phyloP scores from a whole-genome alignment of 2,329 filamentous ascomycete species.

The Cladosporium sp. region DNA sequence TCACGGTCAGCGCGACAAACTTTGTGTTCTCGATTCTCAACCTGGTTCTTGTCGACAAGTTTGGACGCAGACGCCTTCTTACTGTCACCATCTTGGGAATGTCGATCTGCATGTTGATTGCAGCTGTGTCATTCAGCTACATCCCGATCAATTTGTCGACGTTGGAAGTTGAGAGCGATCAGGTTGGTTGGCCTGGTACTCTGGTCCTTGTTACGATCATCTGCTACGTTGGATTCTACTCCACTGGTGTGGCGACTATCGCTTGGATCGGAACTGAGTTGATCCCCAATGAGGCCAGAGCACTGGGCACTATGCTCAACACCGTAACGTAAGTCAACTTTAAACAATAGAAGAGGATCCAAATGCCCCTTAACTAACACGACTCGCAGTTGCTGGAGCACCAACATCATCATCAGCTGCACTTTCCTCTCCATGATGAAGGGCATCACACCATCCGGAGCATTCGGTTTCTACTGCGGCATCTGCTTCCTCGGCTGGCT shows the following conservation, averaged over 20 bases:
- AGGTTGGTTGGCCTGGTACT: slow-evolving; percentile 40
- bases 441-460: slow-evolving; percentile 51
- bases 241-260: slow-evolving; percentile 50
- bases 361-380: not conserved
- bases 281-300: slow-evolving; percentile 52
- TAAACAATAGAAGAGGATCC: not conserved
- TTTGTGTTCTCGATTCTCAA: slow-evolving; percentile 56
- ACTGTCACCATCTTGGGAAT: slow-evolving; percentile 50
- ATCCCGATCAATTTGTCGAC: slow-evolving; percentile 50
- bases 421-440: slow-evolving; percentile 56
- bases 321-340: slow-evolving; percentile 43
- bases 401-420: slow-evolving; percentile 54
- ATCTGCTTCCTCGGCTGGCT: slow-evolving; percentile 53
- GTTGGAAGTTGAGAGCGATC: slow-evolving; percentile 41
- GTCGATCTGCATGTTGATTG: slow-evolving; percentile 46
- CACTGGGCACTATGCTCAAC: slow-evolving; percentile 52
- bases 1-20: slow-evolving; percentile 50
- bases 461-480: slow-evolving; percentile 56
- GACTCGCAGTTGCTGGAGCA: slow-evolving; percentile 30
- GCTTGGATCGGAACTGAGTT: slow-evolving; percentile 53
- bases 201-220: slow-evolving; percentile 50
- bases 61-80: slow-evolving; percentile 50
- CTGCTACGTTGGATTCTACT: slow-evolving; percentile 48
- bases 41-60: slow-evolving; percentile 49
- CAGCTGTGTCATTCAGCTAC: slow-evolving; percentile 50